Conservation (phyloP, 371 early-diverging fungal species). For the Mortierella sp. region DNA sequence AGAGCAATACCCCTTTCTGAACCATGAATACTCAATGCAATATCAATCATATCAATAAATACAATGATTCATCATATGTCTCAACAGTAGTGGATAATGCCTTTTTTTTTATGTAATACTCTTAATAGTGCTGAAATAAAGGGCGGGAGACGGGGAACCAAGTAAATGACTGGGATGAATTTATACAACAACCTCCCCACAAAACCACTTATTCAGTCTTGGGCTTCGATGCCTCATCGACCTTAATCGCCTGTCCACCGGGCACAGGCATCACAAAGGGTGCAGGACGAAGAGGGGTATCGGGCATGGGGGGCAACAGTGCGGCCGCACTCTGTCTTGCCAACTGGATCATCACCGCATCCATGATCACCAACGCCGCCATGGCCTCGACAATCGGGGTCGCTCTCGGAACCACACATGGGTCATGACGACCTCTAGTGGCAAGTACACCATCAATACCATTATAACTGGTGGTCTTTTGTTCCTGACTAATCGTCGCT, state of each 20-base stretch:
- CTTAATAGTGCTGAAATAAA: too few species aligned
- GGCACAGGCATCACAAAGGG: slow-evolving; percentile 53
- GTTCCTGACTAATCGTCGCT: slow-evolving; percentile 94
- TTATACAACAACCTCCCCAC: too few species aligned
- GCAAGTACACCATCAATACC: slow-evolving; percentile 86
- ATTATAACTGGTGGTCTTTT: slow-evolving; percentile 87
- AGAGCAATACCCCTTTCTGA: too few species aligned
- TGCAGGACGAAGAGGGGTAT: slow-evolving; percentile 52
- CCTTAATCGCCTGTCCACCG: slow-evolving; percentile 49
- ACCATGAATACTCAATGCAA: too few species aligned
- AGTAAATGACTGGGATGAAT: not conserved
- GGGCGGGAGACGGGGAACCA: too few species aligned
- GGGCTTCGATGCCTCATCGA: slow-evolving; percentile 51
- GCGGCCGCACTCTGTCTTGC: slow-evolving; percentile 67
- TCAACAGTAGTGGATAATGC: too few species aligned
- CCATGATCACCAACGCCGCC: slow-evolving; percentile 95
- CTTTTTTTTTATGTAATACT: too few species aligned
- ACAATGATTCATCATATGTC: too few species aligned
- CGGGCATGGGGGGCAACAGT: slow-evolving; percentile 64
- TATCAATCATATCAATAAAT: too few species aligned
- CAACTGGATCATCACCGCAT: slow-evolving; percentile 76
- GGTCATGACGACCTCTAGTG: slow-evolving; percentile 97
- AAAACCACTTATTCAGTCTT: slow-evolving; percentile 51
- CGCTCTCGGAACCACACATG: slow-evolving; percentile 96
- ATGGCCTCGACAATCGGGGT: slow-evolving; percentile 98